Percentiles rank a stretch among this genome's conserved stretches.
Evolutionary conservation across 371 early-diverging fungal species (phyloP).

Genomic region (Choanephora cucurbitarum): DNA sequence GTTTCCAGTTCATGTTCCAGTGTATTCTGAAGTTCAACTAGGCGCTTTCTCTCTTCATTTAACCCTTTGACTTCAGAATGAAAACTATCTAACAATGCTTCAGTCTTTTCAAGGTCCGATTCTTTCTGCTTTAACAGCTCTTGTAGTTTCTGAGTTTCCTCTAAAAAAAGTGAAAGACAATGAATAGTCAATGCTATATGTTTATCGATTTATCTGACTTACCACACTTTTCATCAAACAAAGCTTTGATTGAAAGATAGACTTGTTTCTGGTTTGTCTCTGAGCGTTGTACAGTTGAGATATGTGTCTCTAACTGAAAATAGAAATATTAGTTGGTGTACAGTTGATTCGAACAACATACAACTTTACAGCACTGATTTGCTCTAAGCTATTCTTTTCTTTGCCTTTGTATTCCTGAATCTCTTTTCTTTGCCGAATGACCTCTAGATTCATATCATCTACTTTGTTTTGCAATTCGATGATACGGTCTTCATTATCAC

Average conservation of each 20-base stretch:
- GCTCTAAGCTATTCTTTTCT: conserved; percentile 55
- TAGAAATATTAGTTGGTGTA: no score
- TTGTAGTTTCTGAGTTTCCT: conserved; percentile 53
- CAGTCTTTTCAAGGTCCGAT: conserved; percentile 38
- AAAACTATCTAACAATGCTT: conserved; percentile 34
- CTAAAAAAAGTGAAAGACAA: conserved; percentile 17
- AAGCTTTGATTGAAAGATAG: conserved; percentile 40
- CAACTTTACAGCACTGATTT: conserved; percentile 48
- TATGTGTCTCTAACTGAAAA: conserved; percentile 52
- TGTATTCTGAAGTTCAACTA: conserved; percentile 38
- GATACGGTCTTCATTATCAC: conserved; percentile 59
- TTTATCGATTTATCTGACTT: no score
- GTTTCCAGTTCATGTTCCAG: conserved; percentile 44
- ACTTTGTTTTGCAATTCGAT: conserved; percentile 48
- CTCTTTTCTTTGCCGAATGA: conserved; percentile 48
- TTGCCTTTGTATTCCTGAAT: conserved; percentile 56
- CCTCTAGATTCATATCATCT: conserved; percentile 54
- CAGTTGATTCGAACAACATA: no score
- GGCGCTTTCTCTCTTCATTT: conserved; percentile 43
- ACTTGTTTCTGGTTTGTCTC: conserved; percentile 56
- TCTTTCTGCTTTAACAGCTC: conserved; percentile 49
- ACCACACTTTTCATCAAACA: conserved; percentile 60
- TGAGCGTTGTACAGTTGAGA: conserved; percentile 44
- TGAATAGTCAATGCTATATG: no score
- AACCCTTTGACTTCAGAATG: conserved; percentile 40